Evolutionary conservation across 257 asterid genomes (phyloP).

Genomic region (Solanum boliviense): DNA sequence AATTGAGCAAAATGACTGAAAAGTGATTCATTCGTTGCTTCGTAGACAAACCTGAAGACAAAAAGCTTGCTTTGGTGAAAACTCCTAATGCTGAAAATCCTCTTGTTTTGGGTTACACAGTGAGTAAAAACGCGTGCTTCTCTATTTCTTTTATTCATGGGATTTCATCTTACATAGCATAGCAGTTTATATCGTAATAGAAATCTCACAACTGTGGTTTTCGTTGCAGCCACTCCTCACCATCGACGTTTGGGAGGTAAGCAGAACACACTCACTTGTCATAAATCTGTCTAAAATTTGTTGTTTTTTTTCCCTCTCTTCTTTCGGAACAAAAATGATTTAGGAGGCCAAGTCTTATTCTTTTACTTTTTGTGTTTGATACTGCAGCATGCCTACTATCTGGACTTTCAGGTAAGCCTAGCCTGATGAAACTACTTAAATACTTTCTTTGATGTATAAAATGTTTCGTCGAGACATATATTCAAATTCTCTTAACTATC

Average conservation of each 20-base stretch:
- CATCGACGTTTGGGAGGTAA: conserved; percentile 97
- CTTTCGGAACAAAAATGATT: background rate
- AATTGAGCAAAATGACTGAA: background rate
- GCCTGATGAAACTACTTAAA: background rate
- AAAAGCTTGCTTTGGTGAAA: conserved; percentile 73
- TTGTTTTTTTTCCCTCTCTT: background rate
- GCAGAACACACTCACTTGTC: background rate
- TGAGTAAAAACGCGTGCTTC: conserved; percentile 20
- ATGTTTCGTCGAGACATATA: background rate
- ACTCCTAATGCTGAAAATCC: conserved; percentile 96
- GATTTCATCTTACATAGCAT: background rate
- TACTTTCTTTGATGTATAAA: background rate
- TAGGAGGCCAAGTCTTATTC: background rate
- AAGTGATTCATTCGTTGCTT: background rate
- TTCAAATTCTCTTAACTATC: background rate
- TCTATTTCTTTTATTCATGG: background rate
- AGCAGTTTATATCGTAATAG: background rate
- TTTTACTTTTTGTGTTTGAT: background rate
- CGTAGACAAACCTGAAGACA: conserved; percentile 80
- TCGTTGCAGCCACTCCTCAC: conserved; percentile 81
- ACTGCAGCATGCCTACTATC: conserved; percentile 86
- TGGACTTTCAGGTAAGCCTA: conserved; percentile 66
- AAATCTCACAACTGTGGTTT: background rate
- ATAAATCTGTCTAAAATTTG: background rate
- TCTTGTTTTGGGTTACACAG: conserved; percentile 85